Evolutionary conservation across 129 eudicot species (phyloP).

Genomic region (Scalesia atractyloides): DNA sequence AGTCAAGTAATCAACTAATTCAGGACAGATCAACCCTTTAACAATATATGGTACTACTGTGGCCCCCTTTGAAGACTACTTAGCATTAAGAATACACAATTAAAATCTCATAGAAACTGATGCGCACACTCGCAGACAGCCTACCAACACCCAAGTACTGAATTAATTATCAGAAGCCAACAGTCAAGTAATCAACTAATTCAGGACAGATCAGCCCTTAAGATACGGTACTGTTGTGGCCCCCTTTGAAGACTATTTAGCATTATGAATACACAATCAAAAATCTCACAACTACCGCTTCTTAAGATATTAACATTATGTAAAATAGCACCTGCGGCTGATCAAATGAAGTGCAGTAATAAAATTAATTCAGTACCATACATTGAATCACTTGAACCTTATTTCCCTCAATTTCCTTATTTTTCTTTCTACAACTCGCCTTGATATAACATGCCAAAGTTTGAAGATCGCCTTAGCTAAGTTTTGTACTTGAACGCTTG

Average conservation of each 20-base stretch:
- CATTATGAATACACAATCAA: neutral
- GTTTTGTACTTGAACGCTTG: too few species aligned
- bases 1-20: neutral
- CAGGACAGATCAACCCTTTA: neutral
- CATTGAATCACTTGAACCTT: neutral
- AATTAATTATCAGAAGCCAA: neutral
- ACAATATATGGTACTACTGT: neutral
- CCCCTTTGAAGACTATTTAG: neutral
- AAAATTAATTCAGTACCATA: neutral
- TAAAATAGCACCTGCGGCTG: neutral
- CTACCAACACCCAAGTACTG: too few species aligned
- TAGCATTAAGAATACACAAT: too few species aligned
- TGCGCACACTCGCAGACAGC: too few species aligned
- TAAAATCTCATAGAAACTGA: too few species aligned
- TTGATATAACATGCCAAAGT: neutral
- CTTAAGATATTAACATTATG: neutral
- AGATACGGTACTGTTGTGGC: neutral
- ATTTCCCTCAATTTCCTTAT: neutral
- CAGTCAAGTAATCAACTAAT: slow-evolving; percentile 3
- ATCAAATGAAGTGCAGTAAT: neutral
- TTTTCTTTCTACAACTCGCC: neutral
- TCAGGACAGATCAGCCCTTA: slow-evolving; percentile 1
- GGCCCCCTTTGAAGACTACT: too few species aligned
- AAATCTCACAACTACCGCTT: neutral
- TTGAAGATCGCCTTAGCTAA: too few species aligned